Percentiles rank a stretch among this genome's conserved stretches.
Evolutionary conservation across 2,329 filamentous ascomycete genomes (phyloP).

Genomic region (Furcasterigmium furcatum): DNA sequence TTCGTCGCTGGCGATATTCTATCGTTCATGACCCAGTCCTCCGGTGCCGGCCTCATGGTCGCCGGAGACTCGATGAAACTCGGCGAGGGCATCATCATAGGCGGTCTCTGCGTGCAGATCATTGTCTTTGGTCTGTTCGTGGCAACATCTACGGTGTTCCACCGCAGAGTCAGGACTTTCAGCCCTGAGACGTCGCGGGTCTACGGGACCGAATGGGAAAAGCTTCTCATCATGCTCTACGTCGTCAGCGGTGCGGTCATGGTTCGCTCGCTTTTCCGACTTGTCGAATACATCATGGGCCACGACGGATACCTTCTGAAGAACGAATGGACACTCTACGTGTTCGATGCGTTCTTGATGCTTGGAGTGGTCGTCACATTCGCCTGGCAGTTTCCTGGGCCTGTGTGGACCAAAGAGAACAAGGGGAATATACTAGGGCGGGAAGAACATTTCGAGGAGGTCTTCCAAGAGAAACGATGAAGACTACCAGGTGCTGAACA

Average conservation of each 20-base stretch:
- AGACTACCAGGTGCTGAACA: no score
- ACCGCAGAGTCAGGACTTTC: slow-evolving; percentile 26
- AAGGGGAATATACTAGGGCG: no score
- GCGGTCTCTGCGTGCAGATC: slow-evolving; percentile 55
- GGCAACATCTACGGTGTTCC: slow-evolving; percentile 42
- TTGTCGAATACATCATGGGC: slow-evolving; percentile 53
- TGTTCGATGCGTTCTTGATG: slow-evolving; percentile 55
- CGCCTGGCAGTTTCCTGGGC: slow-evolving; percentile 13
- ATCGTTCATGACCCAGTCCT: slow-evolving; percentile 47
- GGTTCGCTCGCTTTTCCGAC: slow-evolving; percentile 52
- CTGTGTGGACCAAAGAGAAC: no score
- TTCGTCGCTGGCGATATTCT: slow-evolving; percentile 54
- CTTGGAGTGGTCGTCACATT: slow-evolving; percentile 45
- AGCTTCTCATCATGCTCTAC: slow-evolving; percentile 47
- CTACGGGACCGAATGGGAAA: slow-evolving; percentile 19
- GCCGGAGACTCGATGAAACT: slow-evolving; percentile 15
- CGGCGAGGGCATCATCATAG: slow-evolving; percentile 52
- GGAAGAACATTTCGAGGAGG: no score
- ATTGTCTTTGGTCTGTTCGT: slow-evolving; percentile 55
- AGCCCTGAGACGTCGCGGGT: slow-evolving; percentile 11
- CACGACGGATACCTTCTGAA: slow-evolving; percentile 39
- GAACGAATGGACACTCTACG: slow-evolving; percentile 57
- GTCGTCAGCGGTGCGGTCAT: slow-evolving; percentile 44
- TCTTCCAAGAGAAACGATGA: no score
- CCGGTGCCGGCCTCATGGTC: slow-evolving; percentile 34